These are phyloP conservation scores for Trichoderma asperelloides DNA, from an alignment of 495 filamentous ascomycete genomes.

Conservation along the genomic window DNA sequence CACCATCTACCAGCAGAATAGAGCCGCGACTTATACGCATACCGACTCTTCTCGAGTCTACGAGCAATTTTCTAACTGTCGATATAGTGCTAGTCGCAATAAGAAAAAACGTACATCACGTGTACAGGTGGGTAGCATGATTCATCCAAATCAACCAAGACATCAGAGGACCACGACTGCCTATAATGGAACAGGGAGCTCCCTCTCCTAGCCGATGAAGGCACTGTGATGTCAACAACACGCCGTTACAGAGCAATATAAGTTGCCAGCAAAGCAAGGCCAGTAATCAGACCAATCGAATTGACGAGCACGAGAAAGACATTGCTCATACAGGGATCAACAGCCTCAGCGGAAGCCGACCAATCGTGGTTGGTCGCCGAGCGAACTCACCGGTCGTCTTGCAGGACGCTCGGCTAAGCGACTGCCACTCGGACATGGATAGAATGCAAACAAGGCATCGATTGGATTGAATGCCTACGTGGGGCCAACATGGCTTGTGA, in stretches of 20 bases:
- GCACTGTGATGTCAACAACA: not conserved
- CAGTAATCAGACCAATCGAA: not conserved
- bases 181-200: not conserved
- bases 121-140: too few relatives aligned
- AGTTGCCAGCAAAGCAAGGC: not conserved
- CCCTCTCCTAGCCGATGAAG: not conserved
- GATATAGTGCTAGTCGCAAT: too few relatives aligned
- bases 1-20: too few relatives aligned
- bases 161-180: not conserved
- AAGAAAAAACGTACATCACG: too few relatives aligned
- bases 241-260: not conserved
- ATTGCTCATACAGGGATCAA: not conserved
- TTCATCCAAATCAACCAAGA: too few relatives aligned
- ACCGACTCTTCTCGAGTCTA: too few relatives aligned
- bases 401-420: not conserved
- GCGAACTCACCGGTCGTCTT: not conserved
- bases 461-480: too few relatives aligned
- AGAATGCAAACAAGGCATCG: too few relatives aligned
- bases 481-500: too few relatives aligned
- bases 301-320: not conserved
- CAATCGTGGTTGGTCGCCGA: not conserved
- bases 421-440: not conserved
- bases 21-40: too few relatives aligned
- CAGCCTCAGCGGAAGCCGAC: not conserved
- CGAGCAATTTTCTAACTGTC: too few relatives aligned